A percentile compares a stretch with the other conserved stretches of the same genome.
Evolutionary conservation across 495 filamentous ascomycete species (phyloP).

Genomic region (Gamarada debralockiae): DNA sequence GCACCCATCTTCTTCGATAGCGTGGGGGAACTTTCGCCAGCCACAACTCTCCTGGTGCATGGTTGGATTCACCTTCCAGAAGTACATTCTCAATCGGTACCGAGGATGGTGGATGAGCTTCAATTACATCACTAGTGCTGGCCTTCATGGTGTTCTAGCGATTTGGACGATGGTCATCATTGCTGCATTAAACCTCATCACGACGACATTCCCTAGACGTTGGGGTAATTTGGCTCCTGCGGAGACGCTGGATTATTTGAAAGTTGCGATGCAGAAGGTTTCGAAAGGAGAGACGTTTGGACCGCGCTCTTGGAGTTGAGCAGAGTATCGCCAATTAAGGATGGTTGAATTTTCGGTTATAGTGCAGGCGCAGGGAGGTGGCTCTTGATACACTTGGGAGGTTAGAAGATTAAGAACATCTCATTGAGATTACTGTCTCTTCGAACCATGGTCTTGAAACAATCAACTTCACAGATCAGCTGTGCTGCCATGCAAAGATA

Average conservation of each 20-base stretch:
- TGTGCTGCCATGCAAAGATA: no score
- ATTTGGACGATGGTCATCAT: slow-evolving; percentile 44
- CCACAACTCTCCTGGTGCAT: slow-evolving; percentile 57
- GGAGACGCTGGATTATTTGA: slow-evolving; percentile 51
- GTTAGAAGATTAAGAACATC: no score
- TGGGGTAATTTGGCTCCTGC: slow-evolving; percentile 56
- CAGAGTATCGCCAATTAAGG: no score
- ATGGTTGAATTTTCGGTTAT: no score
- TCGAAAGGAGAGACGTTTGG: slow-evolving; percentile 55
- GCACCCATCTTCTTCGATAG: slow-evolving; percentile 69
- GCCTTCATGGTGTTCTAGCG: slow-evolving; percentile 41
- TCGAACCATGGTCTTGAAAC: no score
- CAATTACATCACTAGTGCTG: slow-evolving; percentile 59
- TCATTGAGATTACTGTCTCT: no score
- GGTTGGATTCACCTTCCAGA: slow-evolving; percentile 61
- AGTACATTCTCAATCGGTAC: slow-evolving; percentile 48
- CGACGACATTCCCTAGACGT: slow-evolving; percentile 37
- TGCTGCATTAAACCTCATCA: slow-evolving; percentile 43
- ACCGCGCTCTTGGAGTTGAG: slow-evolving; percentile 28
- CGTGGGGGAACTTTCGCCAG: slow-evolving; percentile 59
- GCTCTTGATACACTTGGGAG: no score
- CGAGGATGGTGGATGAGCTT: slow-evolving; percentile 63
- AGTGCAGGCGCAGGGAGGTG: no score
- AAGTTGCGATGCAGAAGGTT: slow-evolving; percentile 47
- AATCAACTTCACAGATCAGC: no score